phyloP scores from a whole-genome alignment of 331 rosid species.

The Pyracantha coccinea region DNA sequence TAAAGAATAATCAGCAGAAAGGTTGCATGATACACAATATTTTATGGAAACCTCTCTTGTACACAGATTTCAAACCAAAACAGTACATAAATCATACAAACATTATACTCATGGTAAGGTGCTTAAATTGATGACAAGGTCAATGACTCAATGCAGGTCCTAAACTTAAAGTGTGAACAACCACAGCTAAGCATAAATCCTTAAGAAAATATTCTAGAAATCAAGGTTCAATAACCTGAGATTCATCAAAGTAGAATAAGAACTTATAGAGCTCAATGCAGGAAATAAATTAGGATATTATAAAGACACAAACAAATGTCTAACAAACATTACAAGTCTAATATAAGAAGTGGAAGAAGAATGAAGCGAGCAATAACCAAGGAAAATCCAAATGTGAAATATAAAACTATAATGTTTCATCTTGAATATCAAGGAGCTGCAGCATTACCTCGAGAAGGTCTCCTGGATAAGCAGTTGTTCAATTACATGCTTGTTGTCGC shows the following conservation, averaged over 20 bases:
- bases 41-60: neutral
- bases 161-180: neutral
- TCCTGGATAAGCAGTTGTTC: conserved; percentile 69
- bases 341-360: neutral
- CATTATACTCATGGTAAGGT: neutral
- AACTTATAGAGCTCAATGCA: neutral
- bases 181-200: neutral
- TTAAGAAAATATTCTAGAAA: neutral
- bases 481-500: conserved; percentile 41
- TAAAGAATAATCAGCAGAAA: conserved; percentile 11
- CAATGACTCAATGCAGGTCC: neutral
- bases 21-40: neutral
- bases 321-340: neutral
- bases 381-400: neutral
- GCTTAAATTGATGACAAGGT: neutral
- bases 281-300: neutral
- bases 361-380: neutral
- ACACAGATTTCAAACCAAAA: neutral
- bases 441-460: conserved; percentile 70
- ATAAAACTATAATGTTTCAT: neutral
- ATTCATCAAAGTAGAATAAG: neutral
- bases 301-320: neutral
- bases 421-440: neutral
- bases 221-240: neutral
- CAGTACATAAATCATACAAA: neutral